These are phyloP conservation scores for Ustilago sp. DNA, from an alignment of 1,284 basidiomycete genomes.

Conservation along the genomic window DNA sequence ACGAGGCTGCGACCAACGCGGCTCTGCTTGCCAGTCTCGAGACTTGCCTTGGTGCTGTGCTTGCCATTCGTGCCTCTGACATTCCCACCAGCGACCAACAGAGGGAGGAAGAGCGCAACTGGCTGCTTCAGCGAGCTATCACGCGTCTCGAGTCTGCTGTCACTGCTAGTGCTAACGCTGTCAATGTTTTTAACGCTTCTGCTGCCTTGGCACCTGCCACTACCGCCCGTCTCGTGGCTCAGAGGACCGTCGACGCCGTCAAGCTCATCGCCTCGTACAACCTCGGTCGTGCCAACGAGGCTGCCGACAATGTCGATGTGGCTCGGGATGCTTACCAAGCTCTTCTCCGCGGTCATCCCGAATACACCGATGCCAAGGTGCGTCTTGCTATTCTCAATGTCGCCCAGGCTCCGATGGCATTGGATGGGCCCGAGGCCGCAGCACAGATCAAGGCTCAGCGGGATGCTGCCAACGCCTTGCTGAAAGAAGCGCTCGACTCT, in stretches of 20 bases:
- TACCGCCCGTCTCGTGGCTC: conserved; percentile 38
- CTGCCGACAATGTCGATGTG: conserved; percentile 44
- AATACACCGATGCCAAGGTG: conserved; percentile 67
- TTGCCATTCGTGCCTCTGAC: conserved; percentile 50
- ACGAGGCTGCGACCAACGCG: conserved; percentile 29
- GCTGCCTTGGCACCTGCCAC: conserved; percentile 34
- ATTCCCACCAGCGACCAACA: conserved; percentile 39
- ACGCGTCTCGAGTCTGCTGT: conserved; percentile 51
- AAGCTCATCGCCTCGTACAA: conserved; percentile 66
- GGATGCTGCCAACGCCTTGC: conserved; percentile 53
- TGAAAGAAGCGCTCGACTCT: conserved; percentile 64
- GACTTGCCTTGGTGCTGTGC: conserved; percentile 57
- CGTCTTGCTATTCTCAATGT: conserved; percentile 65
- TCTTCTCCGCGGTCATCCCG: conserved; percentile 63
- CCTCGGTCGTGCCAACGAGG: conserved; percentile 64
- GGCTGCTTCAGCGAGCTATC: conserved; percentile 52
- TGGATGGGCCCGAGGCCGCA: conserved; percentile 20
- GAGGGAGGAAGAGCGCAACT: conserved; percentile 34
- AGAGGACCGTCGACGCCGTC: conserved; percentile 50
- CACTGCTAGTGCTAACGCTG: conserved; percentile 30
- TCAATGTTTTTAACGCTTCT: conserved; percentile 29
- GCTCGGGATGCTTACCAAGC: conserved; percentile 63
- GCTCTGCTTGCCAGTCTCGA: conserved; percentile 48
- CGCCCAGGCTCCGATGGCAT: conserved; percentile 28
- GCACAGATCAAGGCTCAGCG: conserved; percentile 45